Conservation (phyloP, 306 rosid genomes). For the Fagus crenata region DNA sequence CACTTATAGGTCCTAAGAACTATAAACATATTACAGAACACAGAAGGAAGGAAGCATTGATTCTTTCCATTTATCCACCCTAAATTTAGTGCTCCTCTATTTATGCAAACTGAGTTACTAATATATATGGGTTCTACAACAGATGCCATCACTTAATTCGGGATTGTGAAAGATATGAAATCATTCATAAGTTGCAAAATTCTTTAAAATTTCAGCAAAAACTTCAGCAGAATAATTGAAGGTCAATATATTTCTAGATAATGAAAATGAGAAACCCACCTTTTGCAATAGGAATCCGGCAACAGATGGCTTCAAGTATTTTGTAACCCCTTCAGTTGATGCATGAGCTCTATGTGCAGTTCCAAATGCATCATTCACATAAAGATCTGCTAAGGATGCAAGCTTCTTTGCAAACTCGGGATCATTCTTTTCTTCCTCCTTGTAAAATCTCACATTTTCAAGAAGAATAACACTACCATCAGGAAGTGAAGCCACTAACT, state of each 20-base stretch:
- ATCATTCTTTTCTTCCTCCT: constrained; percentile 97
- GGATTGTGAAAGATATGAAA: background rate
- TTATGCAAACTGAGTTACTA: background rate
- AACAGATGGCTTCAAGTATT: constrained; percentile 92
- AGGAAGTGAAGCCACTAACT: constrained; percentile 80
- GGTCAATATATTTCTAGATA: background rate
- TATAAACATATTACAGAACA: background rate
- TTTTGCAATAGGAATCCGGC: constrained; percentile 98
- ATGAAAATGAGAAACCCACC: constrained; percentile 44
- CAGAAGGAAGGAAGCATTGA: background rate
- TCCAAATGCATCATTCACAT: constrained; percentile 96
- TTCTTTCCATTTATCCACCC: constrained; percentile 2
- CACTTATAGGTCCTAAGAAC: background rate
- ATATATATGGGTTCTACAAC: background rate
- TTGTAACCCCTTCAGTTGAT: constrained; percentile 98
- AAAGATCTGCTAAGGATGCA: constrained; percentile 86
- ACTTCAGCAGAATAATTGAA: background rate
- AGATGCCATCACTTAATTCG: background rate
- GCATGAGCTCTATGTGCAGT: constrained; percentile 99
- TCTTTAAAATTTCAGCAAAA: constrained; percentile 8
- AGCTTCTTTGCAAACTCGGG: constrained; percentile 96
- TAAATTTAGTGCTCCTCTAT: background rate
- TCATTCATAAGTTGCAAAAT: background rate
- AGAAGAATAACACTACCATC: constrained; percentile 92
- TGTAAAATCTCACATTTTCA: constrained; percentile 96